Base-by-base conservation (phyloP, 768 basidiomycete species). In the Kwoniella bestiolae region DNA sequence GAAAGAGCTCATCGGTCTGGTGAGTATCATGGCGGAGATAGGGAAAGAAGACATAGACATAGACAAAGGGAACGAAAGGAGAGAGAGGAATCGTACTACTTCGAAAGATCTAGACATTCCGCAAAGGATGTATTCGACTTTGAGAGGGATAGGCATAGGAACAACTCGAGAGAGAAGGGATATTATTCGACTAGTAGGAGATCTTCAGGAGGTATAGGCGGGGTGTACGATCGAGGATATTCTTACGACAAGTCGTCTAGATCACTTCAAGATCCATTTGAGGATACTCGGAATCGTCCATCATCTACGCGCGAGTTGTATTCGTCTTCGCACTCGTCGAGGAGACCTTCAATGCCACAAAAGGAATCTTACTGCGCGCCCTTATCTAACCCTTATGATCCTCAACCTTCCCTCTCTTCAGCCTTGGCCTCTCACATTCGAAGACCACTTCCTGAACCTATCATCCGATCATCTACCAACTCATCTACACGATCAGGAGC, bases 201-300 rank as follows among this genome's bases (percentile, higher is more conserved):
- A 46, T 63, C 62, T 16, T 63, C 62, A 5, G 34, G 53, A 26
- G 62, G 62, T 18, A 49, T 63, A 34, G 62, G 62, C 18, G 62
- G 62, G 2, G 26, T 56, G 23, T 63, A 63, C 34, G 62, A 63
- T 44, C 16, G 31, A 23, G 26, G 12, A 23, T 26, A 52, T 28
- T 11, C 16, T 12, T 16, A 52, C n/a, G n/a, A 31, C 23, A 12
- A 51, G 12, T 18, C 14, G 12, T 21, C 21, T 26, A 26, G 26
- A 31, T 12, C 50, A n/a, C n/a, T n/a, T n/a, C n/a, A n/a, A n/a
- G n/a, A n/a, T n/a, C n/a, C n/a, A n/a, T n/a, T n/a, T n/a, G n/a
- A n/a, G n/a, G n/a, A 41, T 41, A 41, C 38, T 41, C 8, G 18
- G 8, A 8, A 41, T 8, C 38, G 38, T 41, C 8, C 8, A 41